Evolutionary conservation across 2,329 filamentous ascomycete genomes (phyloP).

Genomic region (Hirsutella rhossiliensis): DNA sequence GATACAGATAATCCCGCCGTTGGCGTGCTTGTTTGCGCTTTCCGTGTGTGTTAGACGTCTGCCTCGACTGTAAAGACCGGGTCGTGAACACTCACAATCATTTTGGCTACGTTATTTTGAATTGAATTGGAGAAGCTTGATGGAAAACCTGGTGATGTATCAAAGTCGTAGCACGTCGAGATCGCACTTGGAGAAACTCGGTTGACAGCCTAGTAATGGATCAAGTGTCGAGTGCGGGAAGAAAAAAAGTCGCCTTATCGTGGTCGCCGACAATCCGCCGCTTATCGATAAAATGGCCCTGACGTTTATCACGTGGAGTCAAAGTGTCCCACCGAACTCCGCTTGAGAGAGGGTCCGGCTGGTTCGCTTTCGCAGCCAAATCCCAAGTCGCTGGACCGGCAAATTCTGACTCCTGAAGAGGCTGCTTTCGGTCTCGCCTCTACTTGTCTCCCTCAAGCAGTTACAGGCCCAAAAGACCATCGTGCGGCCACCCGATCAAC

Average conservation of each 20-base stretch:
- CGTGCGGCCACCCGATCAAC: background rate
- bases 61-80: background rate
- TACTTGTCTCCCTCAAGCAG: background rate
- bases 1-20: constrained; percentile 58
- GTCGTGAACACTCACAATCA: constrained; percentile 2
- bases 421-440: background rate
- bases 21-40: constrained; percentile 30
- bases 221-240: no score
- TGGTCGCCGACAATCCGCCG: constrained; percentile 3
- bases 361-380: constrained; percentile 5
- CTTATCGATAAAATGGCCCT: constrained; percentile 4
- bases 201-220: no score
- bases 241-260: constrained; percentile 14
- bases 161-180: no score
- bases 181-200: no score
- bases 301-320: constrained; percentile 26
- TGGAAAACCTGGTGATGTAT: background rate
- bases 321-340: constrained; percentile 26
- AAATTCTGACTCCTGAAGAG: constrained; percentile 2
- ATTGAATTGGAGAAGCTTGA: background rate
- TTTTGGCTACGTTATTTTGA: background rate
- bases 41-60: constrained; percentile 4
- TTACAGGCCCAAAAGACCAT: background rate
- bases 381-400: constrained; percentile 1
- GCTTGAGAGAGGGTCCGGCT: constrained; percentile 10